phyloP scores from a whole-genome alignment of 257 asterid species.

The Solanum ossicruentum region DNA sequence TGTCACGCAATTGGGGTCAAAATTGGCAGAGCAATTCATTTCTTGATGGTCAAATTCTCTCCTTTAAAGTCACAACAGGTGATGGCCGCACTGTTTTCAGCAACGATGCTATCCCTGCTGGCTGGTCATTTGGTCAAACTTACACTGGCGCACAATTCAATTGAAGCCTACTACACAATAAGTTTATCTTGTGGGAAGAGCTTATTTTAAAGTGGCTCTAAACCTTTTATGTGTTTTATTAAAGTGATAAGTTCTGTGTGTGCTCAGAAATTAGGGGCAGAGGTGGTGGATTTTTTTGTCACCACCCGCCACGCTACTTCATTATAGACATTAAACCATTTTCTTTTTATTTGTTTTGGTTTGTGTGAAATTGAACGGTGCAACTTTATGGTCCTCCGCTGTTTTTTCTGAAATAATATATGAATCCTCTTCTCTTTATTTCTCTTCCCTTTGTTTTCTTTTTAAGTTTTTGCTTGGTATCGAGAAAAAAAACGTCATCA shows the following conservation, averaged over 20 bases:
- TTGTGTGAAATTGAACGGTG: neutral
- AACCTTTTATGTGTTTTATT: neutral
- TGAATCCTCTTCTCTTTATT: no score
- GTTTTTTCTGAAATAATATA: no score
- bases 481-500: no score
- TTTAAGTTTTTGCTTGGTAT: no score
- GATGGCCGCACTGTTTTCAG: neutral
- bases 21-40: conserved; percentile 2
- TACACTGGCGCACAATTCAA: neutral
- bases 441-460: no score
- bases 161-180: no score
- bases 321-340: neutral
- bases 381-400: no score
- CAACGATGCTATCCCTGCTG: neutral
- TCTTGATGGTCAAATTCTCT: neutral
- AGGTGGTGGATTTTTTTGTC: neutral
- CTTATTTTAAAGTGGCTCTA: conserved; percentile 3
- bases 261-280: neutral
- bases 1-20: conserved; percentile 9
- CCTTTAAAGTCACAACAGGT: conserved; percentile 3
- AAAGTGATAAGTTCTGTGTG: neutral
- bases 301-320: neutral
- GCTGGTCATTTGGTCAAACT: conserved; percentile 2
- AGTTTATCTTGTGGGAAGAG: neutral
- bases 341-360: neutral